These are phyloP conservation scores for Pelargonium australe DNA, from an alignment of 441 rosid genomes.

Conservation along the genomic window DNA sequence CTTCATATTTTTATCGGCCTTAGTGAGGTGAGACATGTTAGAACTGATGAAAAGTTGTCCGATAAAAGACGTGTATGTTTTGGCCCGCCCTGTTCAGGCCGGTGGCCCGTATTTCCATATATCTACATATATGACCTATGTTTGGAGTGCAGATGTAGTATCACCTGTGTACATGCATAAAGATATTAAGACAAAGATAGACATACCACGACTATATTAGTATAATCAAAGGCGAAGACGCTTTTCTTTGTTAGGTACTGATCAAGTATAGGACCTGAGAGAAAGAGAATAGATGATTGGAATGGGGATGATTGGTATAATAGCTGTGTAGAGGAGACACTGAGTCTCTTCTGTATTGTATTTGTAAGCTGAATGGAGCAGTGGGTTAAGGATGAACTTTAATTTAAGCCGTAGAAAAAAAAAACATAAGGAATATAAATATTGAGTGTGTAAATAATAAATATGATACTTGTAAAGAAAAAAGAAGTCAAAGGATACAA, in stretches of 20 bases:
- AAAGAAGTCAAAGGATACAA: conserved; percentile 50
- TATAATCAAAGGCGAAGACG: conserved; percentile 75
- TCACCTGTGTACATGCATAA: background rate
- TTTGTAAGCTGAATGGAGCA: conserved; percentile 63
- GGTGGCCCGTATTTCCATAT: too few species aligned
- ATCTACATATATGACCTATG: background rate
- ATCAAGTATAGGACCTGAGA: conserved; percentile 86
- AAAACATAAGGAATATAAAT: background rate
- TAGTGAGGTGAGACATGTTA: too few species aligned
- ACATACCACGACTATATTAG: conserved; percentile 62
- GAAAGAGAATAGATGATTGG: conserved; percentile 40
- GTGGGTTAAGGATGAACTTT: conserved; percentile 25
- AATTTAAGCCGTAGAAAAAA: background rate
- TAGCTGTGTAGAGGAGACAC: conserved; percentile 91
- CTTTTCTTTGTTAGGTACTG: conserved; percentile 69
- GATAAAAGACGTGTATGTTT: too few species aligned
- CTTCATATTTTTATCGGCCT: too few species aligned
- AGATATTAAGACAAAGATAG: background rate
- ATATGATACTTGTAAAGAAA: background rate
- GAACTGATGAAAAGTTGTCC: too few species aligned
- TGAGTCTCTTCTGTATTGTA: conserved; percentile 84
- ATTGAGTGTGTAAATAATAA: background rate
- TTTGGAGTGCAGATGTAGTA: background rate
- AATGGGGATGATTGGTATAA: conserved; percentile 51
- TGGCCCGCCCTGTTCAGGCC: too few species aligned